Conservation (phyloP, 495 filamentous ascomycete species). For the Trichoderma virens region DNA sequence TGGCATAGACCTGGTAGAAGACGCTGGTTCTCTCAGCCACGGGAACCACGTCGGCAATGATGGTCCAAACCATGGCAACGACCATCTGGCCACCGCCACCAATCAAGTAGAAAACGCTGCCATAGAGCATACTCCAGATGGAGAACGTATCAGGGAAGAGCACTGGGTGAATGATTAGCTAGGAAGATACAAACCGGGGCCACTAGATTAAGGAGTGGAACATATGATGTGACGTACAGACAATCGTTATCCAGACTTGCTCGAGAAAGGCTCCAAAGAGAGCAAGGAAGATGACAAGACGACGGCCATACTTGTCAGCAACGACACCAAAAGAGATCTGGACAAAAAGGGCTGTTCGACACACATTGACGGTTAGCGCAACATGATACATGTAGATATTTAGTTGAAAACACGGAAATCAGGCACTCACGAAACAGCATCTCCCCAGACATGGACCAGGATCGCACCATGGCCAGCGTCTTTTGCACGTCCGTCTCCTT, state of each 20-base stretch:
- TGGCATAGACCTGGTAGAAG: constrained; percentile 24
- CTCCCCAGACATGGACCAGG: constrained; percentile 23
- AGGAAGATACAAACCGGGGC: background rate
- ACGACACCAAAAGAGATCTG: constrained; percentile 27
- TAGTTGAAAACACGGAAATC: background rate
- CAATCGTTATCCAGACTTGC: constrained; percentile 11
- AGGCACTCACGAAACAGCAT: constrained; percentile 19
- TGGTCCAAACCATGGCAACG: constrained; percentile 28
- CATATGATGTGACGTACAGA: constrained; percentile 18
- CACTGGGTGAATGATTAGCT: constrained; percentile 12
- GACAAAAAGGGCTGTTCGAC: constrained; percentile 12
- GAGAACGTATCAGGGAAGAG: constrained; percentile 23
- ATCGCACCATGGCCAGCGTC: constrained; percentile 26
- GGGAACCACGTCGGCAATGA: constrained; percentile 24
- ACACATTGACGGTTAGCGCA: background rate
- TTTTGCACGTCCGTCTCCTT: constrained; percentile 24
- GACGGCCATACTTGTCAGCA: constrained; percentile 27
- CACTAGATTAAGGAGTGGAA: background rate
- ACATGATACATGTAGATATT: background rate
- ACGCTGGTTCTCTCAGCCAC: constrained; percentile 19
- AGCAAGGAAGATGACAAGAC: constrained; percentile 21
- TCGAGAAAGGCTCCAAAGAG: constrained; percentile 17
- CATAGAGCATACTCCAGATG: constrained; percentile 22
- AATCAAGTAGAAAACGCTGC: constrained; percentile 11
- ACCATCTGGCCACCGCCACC: constrained; percentile 22